Base-by-base conservation (phyloP, 1,139 yeast genomes). In the Suhomyces panamericanus region DNA sequence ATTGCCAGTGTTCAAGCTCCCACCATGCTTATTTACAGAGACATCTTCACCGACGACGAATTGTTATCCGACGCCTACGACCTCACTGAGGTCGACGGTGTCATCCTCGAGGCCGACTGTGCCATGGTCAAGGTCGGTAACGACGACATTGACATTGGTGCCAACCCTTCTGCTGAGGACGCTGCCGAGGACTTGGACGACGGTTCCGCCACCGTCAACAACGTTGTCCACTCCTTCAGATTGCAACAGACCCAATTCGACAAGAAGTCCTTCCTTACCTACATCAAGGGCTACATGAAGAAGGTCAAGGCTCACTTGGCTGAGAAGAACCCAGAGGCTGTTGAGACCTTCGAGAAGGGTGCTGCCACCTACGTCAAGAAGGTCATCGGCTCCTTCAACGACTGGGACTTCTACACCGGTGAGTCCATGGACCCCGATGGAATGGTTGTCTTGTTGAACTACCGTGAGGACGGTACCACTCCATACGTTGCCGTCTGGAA, bases 341-440 rank as follows among this genome's bases (percentile, higher is more conserved):
- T 93, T 63, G 84, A 86, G 66, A 77, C 71, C 57, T 93, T 93
- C 74, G 97, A 91, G 83, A 91, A 91, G 82, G 97, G 97, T 71
- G 99, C 99, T 62, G 80, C 84, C 59, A 76, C 87, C 60, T 91
- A 89, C 81, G 95, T 87, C 75, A 93, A 95, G 87, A 95, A 93
- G 83, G 86, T 93, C 60, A 73, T 93, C 64, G 87, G 84, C 63
- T 85, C 90, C 74, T 93, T 93, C 93, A 85, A 85, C 71, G 99
- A 93, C 83, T 93, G 95, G 95, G 99, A 93, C 69, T 93, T 93
- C 83, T 93, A 76, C 90, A 93, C 96, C 60, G 99, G 99, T 81
- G 98, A 93, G 81, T 87, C 96, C 67, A 95, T 93, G 99, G 96
- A 95, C 85, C 97, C 98, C 72, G 98, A 93, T 74, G 97, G 87